Conservation (phyloP, 192 early-diverging fungal genomes). For the Backusella macrospora region DNA sequence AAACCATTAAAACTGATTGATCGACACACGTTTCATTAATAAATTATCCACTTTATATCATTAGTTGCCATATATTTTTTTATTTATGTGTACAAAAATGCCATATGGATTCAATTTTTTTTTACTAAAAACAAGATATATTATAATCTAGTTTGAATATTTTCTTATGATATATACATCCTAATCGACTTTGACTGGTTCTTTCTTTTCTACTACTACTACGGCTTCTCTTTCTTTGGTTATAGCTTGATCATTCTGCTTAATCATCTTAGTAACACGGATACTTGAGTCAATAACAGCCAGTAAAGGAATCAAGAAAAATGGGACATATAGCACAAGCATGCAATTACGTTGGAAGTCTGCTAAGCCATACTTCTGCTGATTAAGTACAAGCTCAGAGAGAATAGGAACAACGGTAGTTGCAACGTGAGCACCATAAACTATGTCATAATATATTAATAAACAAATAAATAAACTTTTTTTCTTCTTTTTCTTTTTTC, state of each 20-base stretch:
- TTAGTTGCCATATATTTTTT: too few relatives aligned
- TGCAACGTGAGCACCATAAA: slow-evolving; percentile 72
- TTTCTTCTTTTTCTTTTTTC: background rate
- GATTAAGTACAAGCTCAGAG: slow-evolving; percentile 52
- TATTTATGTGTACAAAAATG: too few relatives aligned
- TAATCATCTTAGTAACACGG: background rate
- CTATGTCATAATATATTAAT: slow-evolving; percentile 26
- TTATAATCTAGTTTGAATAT: too few relatives aligned
- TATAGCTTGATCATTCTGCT: background rate
- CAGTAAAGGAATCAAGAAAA: slow-evolving; percentile 61
- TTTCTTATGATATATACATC: background rate
- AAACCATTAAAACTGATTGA: too few relatives aligned
- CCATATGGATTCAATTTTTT: too few relatives aligned
- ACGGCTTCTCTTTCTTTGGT: background rate
- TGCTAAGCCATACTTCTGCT: background rate
- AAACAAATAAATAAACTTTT: slow-evolving; percentile 14
- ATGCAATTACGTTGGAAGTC: slow-evolving; percentile 43
- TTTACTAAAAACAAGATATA: too few relatives aligned
- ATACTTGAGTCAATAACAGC: slow-evolving; percentile 50
- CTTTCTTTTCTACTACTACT: background rate
- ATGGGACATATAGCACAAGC: slow-evolving; percentile 63
- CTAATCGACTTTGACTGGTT: background rate
- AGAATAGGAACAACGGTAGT: slow-evolving; percentile 70
- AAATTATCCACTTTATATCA: too few relatives aligned
- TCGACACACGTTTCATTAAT: too few relatives aligned